Base-by-base conservation (phyloP, 345 rosid genomes). In the Moricandia moricandioides region DNA sequence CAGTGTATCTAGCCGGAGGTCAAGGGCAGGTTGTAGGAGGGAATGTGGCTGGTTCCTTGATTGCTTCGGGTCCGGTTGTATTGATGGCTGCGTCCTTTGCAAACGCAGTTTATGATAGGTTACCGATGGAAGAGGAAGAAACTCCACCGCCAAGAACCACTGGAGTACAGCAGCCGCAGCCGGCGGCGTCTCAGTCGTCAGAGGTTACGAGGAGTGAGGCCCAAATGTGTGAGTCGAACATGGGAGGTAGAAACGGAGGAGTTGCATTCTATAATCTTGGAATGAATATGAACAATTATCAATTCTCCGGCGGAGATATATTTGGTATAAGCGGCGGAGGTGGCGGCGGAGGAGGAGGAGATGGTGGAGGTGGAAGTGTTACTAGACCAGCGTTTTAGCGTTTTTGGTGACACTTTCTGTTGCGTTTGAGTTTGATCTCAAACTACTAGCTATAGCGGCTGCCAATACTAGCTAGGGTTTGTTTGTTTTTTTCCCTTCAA, bases 1-100 rank as follows among this genome's bases (percentile, higher is more conserved):
- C 91, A 0, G 82, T 90, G 39, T 90, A 82, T 70, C 71, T 90
- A 12, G 83, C 96, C 0, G 91, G 96, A 18, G 89, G 92, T 12
- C 96, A 90, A 75, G 96, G 89, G 35, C 92, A 88, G 66, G 86
- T 90, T 11, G 73, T 90, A 5, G 96, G 96, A 55, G 96, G 96
- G 66, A 86, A 74, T 45, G 92, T 90, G 76, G 88, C 74, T 34
- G 92, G 92, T 67, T 83, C 90, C 0, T 80, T 90, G 74, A 71
- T 79, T 80, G 96, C 96, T 35, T 74, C 89, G 0, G 86, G 96
- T 34, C 89, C 91, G 0, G 92, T 90, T 66, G 82, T 90, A 11
- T 75, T 90, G 79, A 86, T 88, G 84, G 88, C 92, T 2, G 88
- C 96, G 2, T 85, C 96, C 1, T 90, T 88, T 65, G 80, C 88